phyloP scores from a whole-genome alignment of 441 rosid species.

The Pelargonium cotyledonis region DNA sequence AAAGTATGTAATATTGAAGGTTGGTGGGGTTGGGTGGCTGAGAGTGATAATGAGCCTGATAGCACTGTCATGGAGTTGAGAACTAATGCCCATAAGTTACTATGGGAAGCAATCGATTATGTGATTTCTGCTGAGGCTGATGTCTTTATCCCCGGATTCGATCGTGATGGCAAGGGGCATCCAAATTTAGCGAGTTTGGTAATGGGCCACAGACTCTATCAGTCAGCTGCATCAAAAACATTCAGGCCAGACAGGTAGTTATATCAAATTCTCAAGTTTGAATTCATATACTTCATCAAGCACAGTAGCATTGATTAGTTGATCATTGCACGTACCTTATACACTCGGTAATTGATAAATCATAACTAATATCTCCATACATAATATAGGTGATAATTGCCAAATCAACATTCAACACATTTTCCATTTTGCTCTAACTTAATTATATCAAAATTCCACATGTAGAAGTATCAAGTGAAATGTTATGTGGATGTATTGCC shows the following conservation, averaged over 20 bases:
- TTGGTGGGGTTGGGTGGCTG: slow-evolving; percentile 99
- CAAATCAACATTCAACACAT: neutral
- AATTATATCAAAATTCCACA: neutral
- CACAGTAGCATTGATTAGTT: neutral
- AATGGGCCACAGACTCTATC: slow-evolving; percentile 91
- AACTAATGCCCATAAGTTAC: slow-evolving; percentile 87
- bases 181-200: slow-evolving; percentile 90
- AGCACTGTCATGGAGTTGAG: slow-evolving; percentile 91
- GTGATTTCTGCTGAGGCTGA: slow-evolving; percentile 81
- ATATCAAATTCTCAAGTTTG: neutral
- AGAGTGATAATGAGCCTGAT: slow-evolving; percentile 96
- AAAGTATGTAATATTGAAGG: slow-evolving; percentile 89
- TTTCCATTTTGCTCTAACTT: neutral
- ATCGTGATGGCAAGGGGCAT: slow-evolving; percentile 83
- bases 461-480: neutral
- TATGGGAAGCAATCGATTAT: slow-evolving; percentile 96
- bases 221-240: slow-evolving; percentile 70
- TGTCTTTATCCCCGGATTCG: slow-evolving; percentile 85
- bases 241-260: slow-evolving; percentile 84
- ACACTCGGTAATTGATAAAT: neutral
- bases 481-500: no score
- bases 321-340: neutral
- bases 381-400: neutral
- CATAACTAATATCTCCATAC: no score
- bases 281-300: neutral